These are phyloP conservation scores for Limonium bicolor DNA, from an alignment of 148 eudicot species.

Conservation along the genomic window DNA sequence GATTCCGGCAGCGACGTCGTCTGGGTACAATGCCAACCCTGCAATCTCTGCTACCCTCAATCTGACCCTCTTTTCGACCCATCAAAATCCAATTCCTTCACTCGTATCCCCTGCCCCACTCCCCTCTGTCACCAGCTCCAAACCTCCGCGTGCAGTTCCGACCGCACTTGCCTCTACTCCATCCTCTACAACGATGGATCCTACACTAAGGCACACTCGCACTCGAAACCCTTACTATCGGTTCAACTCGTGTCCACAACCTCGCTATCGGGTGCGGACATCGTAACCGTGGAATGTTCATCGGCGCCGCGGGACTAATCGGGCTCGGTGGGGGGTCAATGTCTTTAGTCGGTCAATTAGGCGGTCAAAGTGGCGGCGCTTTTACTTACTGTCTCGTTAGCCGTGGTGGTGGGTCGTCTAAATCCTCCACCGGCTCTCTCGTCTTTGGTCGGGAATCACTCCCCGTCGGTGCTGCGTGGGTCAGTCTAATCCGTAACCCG, in stretches of 20 bases:
- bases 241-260: slow-evolving; percentile 25
- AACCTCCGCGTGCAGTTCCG: slow-evolving; percentile 42
- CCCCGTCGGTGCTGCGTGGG: slow-evolving; percentile 90
- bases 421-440: slow-evolving; percentile 56
- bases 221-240: slow-evolving; percentile 61
- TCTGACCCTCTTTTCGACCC: slow-evolving; percentile 94
- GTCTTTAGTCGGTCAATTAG: slow-evolving; percentile 78
- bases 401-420: slow-evolving; percentile 35
- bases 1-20: slow-evolving; percentile 84
- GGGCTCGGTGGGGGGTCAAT: slow-evolving; percentile 81
- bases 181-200: slow-evolving; percentile 79
- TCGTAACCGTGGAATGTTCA: slow-evolving; percentile 68
- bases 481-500: slow-evolving; percentile 41
- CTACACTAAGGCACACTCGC: slow-evolving; percentile 73
- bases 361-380: slow-evolving; percentile 72
- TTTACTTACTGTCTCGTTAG: slow-evolving; percentile 72
- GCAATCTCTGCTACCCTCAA: slow-evolving; percentile 61
- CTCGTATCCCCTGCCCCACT: slow-evolving; percentile 49
- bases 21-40: slow-evolving; percentile 94
- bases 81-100: slow-evolving; percentile 45
- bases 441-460: slow-evolving; percentile 54
- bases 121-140: slow-evolving; percentile 38
- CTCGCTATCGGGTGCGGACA: slow-evolving; percentile 94
- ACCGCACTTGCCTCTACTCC: slow-evolving; percentile 55
- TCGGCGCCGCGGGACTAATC: slow-evolving; percentile 76